phyloP scores from a whole-genome alignment of 805 yeast species.

The Myxozyma sirexii region DNA sequence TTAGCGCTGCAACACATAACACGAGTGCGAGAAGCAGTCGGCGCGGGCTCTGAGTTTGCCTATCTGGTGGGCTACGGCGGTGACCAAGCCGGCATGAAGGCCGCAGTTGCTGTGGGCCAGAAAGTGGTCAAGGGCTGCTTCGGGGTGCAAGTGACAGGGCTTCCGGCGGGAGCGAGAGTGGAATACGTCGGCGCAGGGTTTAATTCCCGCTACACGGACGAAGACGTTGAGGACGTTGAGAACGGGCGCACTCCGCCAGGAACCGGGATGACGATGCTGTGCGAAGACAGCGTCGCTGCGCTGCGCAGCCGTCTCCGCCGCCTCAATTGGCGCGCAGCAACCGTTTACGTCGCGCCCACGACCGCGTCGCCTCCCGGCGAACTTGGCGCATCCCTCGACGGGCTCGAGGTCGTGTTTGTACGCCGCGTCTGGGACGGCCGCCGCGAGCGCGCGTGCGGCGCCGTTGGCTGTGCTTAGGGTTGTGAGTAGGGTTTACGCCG shows the following conservation, averaged over 20 bases:
- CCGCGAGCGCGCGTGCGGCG: background rate
- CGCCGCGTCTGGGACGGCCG: background rate
- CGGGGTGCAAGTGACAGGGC: slow-evolving; percentile 5
- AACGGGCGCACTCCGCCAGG: background rate
- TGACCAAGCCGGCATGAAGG: background rate
- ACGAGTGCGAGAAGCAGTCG: slow-evolving; percentile 59
- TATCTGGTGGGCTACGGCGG: slow-evolving; percentile 5
- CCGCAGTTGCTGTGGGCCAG: slow-evolving; percentile 11
- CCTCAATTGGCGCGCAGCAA: background rate
- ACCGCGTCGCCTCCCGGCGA: background rate
- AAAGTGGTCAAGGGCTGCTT: slow-evolving; percentile 1
- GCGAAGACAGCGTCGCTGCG: background rate
- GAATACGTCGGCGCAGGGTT: slow-evolving; percentile 12
- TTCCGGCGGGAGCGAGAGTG: slow-evolving; percentile 19
- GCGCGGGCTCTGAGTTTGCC: slow-evolving; percentile 4
- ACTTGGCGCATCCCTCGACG: too few species aligned
- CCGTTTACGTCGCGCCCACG: background rate
- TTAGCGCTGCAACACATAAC: slow-evolving; percentile 76
- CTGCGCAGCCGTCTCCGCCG: background rate
- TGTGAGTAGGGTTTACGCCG: background rate
- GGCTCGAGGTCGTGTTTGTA: background rate
- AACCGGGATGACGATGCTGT: background rate
- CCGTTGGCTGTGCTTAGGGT: background rate
- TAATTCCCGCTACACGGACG: background rate
- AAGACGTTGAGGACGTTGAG: slow-evolving; percentile 6